Conservation (phyloP, 805 yeast genomes). For the Candida michaelii region DNA sequence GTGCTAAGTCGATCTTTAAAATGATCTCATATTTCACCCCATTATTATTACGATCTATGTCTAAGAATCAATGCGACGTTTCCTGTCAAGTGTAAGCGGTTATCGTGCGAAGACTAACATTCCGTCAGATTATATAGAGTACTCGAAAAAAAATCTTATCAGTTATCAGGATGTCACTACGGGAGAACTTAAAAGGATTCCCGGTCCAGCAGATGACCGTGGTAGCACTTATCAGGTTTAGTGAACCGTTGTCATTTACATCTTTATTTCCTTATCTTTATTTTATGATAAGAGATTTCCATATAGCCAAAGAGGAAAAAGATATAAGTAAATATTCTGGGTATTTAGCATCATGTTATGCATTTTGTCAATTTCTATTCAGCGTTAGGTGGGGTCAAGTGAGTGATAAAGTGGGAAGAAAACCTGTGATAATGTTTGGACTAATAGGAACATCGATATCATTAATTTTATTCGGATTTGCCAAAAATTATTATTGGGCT, state of each 20-base stretch:
- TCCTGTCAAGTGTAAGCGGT: constrained; percentile 1
- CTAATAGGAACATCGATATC: constrained; percentile 50
- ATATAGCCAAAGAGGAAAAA: constrained; percentile 45
- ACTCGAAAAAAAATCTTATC: neutral
- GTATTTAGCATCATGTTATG: constrained; percentile 58
- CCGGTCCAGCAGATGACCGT: constrained; percentile 50
- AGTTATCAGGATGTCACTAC: constrained; percentile 17
- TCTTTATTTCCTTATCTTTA: constrained; percentile 62
- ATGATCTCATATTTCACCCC: neutral
- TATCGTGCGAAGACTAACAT: constrained; percentile 1
- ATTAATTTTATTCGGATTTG: constrained; percentile 51
- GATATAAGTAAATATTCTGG: constrained; percentile 61
- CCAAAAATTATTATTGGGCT: constrained; percentile 51
- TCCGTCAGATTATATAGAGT: too few relatives aligned
- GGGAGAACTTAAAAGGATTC: constrained; percentile 53
- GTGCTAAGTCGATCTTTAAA: too few relatives aligned
- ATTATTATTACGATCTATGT: neutral
- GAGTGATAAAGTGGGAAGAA: constrained; percentile 56
- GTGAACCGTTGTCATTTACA: constrained; percentile 64
- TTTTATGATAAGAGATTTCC: constrained; percentile 62
- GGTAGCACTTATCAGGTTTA: constrained; percentile 46
- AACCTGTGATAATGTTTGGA: constrained; percentile 51
- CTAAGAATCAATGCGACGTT: neutral
- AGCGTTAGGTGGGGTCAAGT: constrained; percentile 60
- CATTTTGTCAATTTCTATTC: constrained; percentile 56